phyloP scores from a whole-genome alignment of 306 rosid species.

The Castanopsis chinensis region DNA sequence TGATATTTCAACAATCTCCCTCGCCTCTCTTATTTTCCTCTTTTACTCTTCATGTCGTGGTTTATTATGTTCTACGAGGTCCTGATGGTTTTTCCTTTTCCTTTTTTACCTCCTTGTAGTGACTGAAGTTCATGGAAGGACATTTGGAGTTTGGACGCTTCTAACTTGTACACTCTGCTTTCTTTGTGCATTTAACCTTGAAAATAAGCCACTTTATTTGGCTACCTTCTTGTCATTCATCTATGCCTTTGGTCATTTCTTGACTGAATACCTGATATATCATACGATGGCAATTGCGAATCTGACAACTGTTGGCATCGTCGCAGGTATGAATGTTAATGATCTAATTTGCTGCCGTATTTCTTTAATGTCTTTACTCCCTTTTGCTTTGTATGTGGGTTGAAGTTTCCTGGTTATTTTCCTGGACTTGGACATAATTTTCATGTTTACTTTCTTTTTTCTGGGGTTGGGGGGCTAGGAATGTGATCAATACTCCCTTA shows the following conservation, averaged over 20 bases:
- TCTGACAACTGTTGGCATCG: constrained; percentile 73
- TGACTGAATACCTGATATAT: constrained; percentile 69
- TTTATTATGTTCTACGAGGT: not conserved
- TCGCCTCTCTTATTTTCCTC: not conserved
- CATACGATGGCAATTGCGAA: constrained; percentile 72
- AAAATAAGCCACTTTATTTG: constrained; percentile 77
- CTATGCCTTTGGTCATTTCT: constrained; percentile 93
- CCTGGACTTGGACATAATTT: not conserved
- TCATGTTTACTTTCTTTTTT: not conserved
- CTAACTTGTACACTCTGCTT: constrained; percentile 94
- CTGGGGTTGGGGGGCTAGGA: not conserved
- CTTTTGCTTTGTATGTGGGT: constrained; percentile 8
- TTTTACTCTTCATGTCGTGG: not conserved
- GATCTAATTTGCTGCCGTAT: constrained; percentile 12
- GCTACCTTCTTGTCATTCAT: constrained; percentile 81
- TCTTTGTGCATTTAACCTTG: constrained; percentile 89
- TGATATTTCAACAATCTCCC: not conserved
- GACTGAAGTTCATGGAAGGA: constrained; percentile 97
- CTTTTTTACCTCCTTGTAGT: constrained; percentile 33
- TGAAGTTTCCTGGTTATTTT: not conserved
- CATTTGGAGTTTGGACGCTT: constrained; percentile 93
- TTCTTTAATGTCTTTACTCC: not conserved
- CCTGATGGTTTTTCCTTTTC: not conserved
- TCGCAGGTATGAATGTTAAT: constrained; percentile 66
- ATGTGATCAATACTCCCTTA: not conserved